These are phyloP conservation scores for Aspergillus versicolor DNA, from an alignment of 2,329 filamentous ascomycete species.

Conservation along the genomic window DNA sequence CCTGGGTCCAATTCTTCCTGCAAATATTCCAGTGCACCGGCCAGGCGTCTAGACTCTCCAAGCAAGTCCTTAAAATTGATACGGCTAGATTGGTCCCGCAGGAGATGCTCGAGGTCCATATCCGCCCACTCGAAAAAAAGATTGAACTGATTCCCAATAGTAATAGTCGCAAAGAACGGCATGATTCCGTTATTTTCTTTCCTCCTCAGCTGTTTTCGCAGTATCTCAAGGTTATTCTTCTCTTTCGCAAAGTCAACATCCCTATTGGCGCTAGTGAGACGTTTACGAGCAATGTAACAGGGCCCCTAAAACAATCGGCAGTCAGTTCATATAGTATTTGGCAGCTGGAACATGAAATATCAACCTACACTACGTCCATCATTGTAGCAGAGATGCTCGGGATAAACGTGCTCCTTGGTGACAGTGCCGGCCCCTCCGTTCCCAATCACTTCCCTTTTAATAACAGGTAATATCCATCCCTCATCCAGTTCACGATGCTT, in stretches of 20 bases:
- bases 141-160: constrained; percentile 14
- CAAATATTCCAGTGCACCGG: constrained; percentile 16
- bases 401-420: not conserved
- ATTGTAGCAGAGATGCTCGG: not conserved
- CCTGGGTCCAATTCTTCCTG: constrained; percentile 4
- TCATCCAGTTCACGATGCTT: not conserved
- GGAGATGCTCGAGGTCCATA: constrained; percentile 19
- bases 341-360: not conserved
- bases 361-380: not conserved
- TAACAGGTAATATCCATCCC: not conserved
- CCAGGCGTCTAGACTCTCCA: constrained; percentile 12
- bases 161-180: constrained; percentile 10
- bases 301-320: too few species aligned
- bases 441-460: not conserved
- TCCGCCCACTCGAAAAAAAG: constrained; percentile 17
- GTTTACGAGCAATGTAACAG: constrained; percentile 11
- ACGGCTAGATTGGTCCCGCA: not conserved
- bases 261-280: not conserved
- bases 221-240: constrained; percentile 2
- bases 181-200: constrained; percentile 14
- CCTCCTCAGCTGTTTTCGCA: not conserved
- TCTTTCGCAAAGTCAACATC: constrained; percentile 13
- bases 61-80: constrained; percentile 11
- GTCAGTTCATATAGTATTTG: too few species aligned
- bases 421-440: not conserved